Conservation (phyloP, 495 filamentous ascomycete genomes). For the Penicillium salamii region DNA sequence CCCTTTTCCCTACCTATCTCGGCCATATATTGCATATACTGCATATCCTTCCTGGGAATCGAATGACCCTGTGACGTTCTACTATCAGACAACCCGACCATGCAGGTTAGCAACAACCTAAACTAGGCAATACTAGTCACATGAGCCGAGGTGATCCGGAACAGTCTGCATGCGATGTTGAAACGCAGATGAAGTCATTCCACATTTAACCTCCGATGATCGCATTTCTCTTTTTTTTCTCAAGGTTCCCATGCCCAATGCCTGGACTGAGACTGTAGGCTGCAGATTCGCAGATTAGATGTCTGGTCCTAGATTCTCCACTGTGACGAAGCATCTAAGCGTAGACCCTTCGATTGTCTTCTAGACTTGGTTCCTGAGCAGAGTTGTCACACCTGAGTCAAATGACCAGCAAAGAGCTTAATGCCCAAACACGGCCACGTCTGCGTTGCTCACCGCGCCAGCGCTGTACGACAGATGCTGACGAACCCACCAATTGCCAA, state of each 20-base stretch:
- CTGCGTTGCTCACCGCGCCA: conserved; percentile 3
- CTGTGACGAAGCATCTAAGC: no score
- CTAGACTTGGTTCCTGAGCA: no score
- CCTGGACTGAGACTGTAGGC: conserved; percentile 1
- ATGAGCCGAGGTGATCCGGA: conserved; percentile 13
- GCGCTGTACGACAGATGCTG: not conserved
- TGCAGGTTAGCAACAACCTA: conserved; percentile 1
- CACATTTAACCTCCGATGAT: conserved; percentile 4
- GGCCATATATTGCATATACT: not conserved
- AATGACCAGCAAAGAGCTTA: conserved; percentile 16
- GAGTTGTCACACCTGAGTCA: conserved; percentile 24
- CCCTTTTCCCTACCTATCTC: not conserved
- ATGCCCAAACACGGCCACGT: not conserved
- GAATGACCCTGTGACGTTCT: not conserved
- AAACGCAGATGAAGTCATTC: conserved; percentile 8
- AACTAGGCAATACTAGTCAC: conserved; percentile 6
- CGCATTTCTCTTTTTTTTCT: not conserved
- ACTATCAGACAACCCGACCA: not conserved
- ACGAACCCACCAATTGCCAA: not conserved
- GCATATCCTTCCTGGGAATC: not conserved
- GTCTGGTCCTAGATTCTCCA: no score
- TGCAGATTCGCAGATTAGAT: not conserved
- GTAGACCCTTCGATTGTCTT: no score
- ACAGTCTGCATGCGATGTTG: conserved; percentile 14
- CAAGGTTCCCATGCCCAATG: not conserved